Conservation (phyloP, 1,139 yeast species). For the Debaryomycetaceae sp. region DNA sequence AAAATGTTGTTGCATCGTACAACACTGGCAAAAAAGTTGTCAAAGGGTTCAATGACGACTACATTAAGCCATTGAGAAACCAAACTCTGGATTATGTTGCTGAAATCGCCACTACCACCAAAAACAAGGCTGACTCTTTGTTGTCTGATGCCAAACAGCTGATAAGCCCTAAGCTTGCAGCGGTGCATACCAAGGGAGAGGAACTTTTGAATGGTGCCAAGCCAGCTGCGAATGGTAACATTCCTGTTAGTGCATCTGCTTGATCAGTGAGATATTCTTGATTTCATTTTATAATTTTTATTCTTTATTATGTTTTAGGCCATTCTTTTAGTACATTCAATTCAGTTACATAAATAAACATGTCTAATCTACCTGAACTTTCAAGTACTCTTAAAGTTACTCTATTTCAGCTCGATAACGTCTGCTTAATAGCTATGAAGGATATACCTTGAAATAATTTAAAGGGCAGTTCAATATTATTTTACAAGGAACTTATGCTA, state of each 20-base stretch:
- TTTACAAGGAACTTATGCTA: too few species aligned
- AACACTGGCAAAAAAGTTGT: conserved; percentile 34
- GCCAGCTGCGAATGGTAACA: conserved; percentile 9
- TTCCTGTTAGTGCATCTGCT: conserved; percentile 15
- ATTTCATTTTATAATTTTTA: neutral
- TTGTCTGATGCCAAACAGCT: conserved; percentile 29
- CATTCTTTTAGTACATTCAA: neutral
- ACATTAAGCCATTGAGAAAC: conserved; percentile 38
- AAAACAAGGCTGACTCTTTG: conserved; percentile 34
- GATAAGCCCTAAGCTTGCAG: conserved; percentile 7
- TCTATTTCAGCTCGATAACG: too few species aligned
- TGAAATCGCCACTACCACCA: conserved; percentile 34
- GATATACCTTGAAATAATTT: too few species aligned
- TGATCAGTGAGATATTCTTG: conserved; percentile 4
- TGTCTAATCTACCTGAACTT: neutral
- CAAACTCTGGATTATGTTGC: conserved; percentile 39
- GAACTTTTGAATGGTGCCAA: conserved; percentile 9
- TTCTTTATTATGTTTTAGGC: neutral
- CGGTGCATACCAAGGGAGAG: conserved; percentile 6
- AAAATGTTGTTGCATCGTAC: conserved; percentile 35
- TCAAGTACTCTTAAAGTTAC: too few species aligned
- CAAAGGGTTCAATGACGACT: conserved; percentile 33
- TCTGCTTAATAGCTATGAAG: too few species aligned
- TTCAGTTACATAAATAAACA: neutral
- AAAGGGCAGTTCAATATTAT: too few species aligned